A percentile compares a stretch with the other conserved stretches of the same genome.
Evolutionary conservation across 805 yeast genomes (phyloP).

Genomic region (Soucietia sequanensis): DNA sequence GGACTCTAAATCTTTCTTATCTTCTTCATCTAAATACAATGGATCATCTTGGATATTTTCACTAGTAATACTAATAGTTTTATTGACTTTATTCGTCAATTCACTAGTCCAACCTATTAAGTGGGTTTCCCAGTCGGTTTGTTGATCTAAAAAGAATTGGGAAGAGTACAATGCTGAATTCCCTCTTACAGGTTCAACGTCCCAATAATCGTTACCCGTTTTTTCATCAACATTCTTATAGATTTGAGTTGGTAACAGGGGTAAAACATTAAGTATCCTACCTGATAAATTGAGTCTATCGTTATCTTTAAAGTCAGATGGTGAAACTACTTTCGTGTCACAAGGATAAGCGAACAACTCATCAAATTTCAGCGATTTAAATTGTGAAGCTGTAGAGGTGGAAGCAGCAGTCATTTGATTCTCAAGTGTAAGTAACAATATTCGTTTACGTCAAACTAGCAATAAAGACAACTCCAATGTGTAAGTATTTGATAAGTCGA

Average conservation of each 20-base stretch:
- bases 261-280: constrained; percentile 63
- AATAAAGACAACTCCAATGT: too few species aligned
- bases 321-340: constrained; percentile 20
- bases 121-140: constrained; percentile 83
- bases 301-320: constrained; percentile 24
- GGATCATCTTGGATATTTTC: constrained; percentile 57
- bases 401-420: too few species aligned
- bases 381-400: too few species aligned
- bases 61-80: constrained; percentile 11
- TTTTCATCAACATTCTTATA: constrained; percentile 33
- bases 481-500: too few species aligned
- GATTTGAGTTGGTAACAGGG: constrained; percentile 66
- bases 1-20: constrained; percentile 50
- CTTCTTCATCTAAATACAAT: constrained; percentile 53
- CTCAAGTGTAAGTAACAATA: too few species aligned
- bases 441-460: too few species aligned
- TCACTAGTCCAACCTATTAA: constrained; percentile 97
- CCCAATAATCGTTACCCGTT: constrained; percentile 46
- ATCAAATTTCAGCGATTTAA: constrained; percentile 9
- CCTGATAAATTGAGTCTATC: constrained; percentile 52
- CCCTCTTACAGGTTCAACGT: constrained; percentile 67
- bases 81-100: constrained; percentile 39
- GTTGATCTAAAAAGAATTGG: constrained; percentile 57
- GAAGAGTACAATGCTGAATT: constrained; percentile 83
- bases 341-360: constrained; percentile 20